Evolutionary conservation across 768 basidiomycete genomes (phyloP), one percentile per base, ranked within the genome.

Genomic region (Hebeloma cylindrosporum): DNA sequence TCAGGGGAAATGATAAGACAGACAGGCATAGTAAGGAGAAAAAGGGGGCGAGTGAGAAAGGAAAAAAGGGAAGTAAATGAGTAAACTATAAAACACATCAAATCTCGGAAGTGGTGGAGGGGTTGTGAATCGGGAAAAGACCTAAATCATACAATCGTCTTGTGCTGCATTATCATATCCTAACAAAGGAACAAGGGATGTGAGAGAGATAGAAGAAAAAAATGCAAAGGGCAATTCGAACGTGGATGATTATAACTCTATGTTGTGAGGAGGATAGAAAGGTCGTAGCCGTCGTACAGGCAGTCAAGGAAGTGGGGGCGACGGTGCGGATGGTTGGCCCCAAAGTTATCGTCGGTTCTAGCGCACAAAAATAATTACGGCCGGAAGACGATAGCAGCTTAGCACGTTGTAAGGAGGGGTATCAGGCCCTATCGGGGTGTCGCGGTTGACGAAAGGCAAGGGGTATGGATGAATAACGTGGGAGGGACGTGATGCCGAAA

Each of bases 101-200:
- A 56, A 52, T 46, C 51, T 53, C 52, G 49, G 48, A 42, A 20
- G 47, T 31, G 28, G 32, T 8, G 43, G 40, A 22, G n/a, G n/a
- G 40, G 34, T 36, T 38, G 43, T 26, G 46, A 27, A n/a, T n/a
- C n/a, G n/a, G n/a, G n/a, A 47, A 46, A 26, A 31, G 52, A 56
- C 51, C 58, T 57, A 54, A 57, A 59, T 57, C 56, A 50, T 57
- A 57, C 50, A 60, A 51, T 55, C 50, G 49, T 54, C 50, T 43
- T 57, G 53, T 57, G 53, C 56, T 57, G 58, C 58, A 55, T 32
- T 44, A 56, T 48, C 45, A 54, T 44, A 52, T 48, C 39, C 43
- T 48, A 45, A 40, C 46, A 43, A 29, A 34, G n/a, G n/a, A n/a
- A n/a, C n/a, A n/a, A 42, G 28, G 17, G 18, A 31, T 48, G 38